These are phyloP conservation scores for Backusella macrospora DNA, from an alignment of 192 early-diverging fungal species.

Conservation along the genomic window DNA sequence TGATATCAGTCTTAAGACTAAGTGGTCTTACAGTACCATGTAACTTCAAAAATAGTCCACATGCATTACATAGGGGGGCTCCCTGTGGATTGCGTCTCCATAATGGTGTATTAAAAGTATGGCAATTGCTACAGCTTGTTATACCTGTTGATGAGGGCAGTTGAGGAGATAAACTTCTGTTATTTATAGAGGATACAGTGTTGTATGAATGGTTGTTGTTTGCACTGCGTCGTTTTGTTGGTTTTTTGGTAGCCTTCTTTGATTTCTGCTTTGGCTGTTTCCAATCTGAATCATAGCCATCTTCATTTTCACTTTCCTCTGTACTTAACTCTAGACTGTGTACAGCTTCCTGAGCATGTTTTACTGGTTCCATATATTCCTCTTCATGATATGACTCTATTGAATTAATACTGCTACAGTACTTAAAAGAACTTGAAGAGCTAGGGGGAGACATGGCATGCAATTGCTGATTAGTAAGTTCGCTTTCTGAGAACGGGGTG, in stretches of 20 bases:
- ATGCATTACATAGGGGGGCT: conserved; percentile 89
- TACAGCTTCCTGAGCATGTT: not conserved
- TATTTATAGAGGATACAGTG: not conserved
- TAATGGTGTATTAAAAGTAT: conserved; percentile 79
- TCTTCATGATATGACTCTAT: not conserved
- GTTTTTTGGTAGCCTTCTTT: not conserved
- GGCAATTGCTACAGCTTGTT: conserved; percentile 74
- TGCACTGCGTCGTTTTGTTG: not conserved
- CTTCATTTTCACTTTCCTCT: not conserved
- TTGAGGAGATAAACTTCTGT: not conserved
- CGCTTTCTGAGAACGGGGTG: not conserved
- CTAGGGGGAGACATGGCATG: not conserved
- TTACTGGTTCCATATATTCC: not conserved
- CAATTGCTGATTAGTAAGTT: too few species aligned
- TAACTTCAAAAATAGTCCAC: conserved; percentile 90
- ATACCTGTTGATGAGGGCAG: not conserved
- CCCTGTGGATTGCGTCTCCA: conserved; percentile 86
- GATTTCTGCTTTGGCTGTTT: not conserved
- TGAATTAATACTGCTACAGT: not conserved
- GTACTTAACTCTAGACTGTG: not conserved
- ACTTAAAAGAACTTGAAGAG: not conserved
- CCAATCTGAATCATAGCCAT: not conserved
- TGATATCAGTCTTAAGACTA: conserved; percentile 79
- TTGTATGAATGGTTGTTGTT: not conserved
- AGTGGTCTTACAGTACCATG: conserved; percentile 81